A percentile compares a stretch with the other conserved stretches of the same genome.
Conservation (phyloP, 2,329 filamentous ascomycete genomes). For the Arthrobotrys entomopaga region DNA sequence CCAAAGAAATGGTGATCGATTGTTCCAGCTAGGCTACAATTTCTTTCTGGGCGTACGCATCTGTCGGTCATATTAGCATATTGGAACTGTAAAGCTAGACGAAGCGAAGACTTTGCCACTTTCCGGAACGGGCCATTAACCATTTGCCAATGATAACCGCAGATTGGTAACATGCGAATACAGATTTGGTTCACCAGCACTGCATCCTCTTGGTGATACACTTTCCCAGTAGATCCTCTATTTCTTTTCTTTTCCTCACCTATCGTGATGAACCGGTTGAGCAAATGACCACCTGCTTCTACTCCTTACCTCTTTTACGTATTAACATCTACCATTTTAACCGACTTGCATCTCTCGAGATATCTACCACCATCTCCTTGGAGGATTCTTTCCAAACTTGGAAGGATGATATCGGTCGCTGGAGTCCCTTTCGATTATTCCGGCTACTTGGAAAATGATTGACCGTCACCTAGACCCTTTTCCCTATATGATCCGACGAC, state of each 20-base stretch:
- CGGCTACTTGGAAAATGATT: conserved; percentile 16
- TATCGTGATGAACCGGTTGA: not conserved
- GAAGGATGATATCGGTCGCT: conserved; percentile 41
- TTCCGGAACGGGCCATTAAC: conserved; percentile 39
- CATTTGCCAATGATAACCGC: conserved; percentile 42
- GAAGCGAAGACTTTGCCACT: conserved; percentile 38
- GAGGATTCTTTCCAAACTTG: conserved; percentile 45
- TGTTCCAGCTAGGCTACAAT: conserved; percentile 38
- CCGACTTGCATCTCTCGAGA: conserved; percentile 11
- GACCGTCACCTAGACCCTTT: not conserved
- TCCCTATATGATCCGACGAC: conserved; percentile 1
- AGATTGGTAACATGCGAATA: conserved; percentile 36
- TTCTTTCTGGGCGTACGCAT: conserved; percentile 23
- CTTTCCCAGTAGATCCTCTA: conserved; percentile 8
- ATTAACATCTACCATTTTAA: conserved; percentile 16
- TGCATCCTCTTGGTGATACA: conserved; percentile 1
- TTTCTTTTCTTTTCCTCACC: conserved; percentile 5
- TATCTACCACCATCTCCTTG: conserved; percentile 26
- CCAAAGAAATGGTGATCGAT: conserved; percentile 26
- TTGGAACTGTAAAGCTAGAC: no score
- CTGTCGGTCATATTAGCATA: no score
- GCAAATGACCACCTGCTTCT: conserved; percentile 12
- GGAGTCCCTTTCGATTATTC: conserved; percentile 7
- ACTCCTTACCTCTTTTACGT: conserved; percentile 35
- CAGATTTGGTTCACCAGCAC: conserved; percentile 1